Evolutionary conservation across 2,329 filamentous ascomycete species (phyloP).

Genomic region (Colletotrichum chrysophilum): DNA sequence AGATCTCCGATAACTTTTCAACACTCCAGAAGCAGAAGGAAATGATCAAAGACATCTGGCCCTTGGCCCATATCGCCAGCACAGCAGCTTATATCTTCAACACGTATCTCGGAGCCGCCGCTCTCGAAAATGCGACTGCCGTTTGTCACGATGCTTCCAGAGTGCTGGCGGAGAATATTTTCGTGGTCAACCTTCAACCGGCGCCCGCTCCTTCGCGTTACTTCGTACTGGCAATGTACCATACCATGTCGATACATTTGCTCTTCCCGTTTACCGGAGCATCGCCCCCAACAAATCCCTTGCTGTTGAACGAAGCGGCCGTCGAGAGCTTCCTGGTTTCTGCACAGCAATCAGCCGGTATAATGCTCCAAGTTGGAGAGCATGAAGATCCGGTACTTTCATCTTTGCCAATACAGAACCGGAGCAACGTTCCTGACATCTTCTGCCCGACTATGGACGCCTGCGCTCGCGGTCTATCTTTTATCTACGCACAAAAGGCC

Average conservation of each 20-base stretch:
- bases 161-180: background rate
- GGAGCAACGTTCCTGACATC: background rate
- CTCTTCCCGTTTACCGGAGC: background rate
- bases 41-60: slow-evolving; percentile 38
- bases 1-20: slow-evolving; percentile 41
- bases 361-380: background rate
- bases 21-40: slow-evolving; percentile 39
- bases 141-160: background rate
- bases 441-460: background rate
- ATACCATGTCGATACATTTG: background rate
- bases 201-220: background rate
- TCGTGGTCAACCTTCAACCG: background rate
- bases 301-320: background rate
- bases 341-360: background rate
- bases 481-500: background rate
- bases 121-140: background rate
- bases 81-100: slow-evolving; percentile 24
- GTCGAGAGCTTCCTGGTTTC: background rate
- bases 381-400: background rate
- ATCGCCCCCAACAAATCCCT: background rate
- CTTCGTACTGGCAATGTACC: background rate
- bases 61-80: slow-evolving; percentile 35
- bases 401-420: background rate
- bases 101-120: background rate
- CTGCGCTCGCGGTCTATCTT: background rate